A percentile compares a stretch with the other conserved stretches of the same genome.
Evolutionary conservation across 495 filamentous ascomycete genomes (phyloP).

Genomic region (Aspergillus nanangensis): DNA sequence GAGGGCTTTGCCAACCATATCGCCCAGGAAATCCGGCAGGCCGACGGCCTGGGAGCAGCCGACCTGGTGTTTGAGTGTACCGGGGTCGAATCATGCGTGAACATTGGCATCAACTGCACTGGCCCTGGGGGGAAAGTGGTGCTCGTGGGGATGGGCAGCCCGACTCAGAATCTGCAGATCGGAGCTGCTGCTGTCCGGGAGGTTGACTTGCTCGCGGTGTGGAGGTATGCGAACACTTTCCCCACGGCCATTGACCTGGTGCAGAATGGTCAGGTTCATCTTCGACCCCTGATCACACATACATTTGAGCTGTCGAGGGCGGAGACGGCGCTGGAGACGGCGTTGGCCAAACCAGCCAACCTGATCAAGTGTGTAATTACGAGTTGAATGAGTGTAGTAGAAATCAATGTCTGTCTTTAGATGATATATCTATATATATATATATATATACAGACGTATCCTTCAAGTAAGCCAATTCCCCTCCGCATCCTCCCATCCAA

Average conservation of each 20-base stretch:
- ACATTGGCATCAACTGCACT: conserved; percentile 68
- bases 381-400: neutral
- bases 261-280: neutral
- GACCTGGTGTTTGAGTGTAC: conserved; percentile 77
- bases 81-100: conserved; percentile 68
- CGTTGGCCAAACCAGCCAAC: neutral
- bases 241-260: neutral
- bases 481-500: conserved; percentile 16
- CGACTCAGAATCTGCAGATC: neutral
- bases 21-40: conserved; percentile 18
- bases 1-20: conserved; percentile 12
- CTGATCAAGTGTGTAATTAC: neutral
- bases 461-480: conserved; percentile 11
- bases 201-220: neutral
- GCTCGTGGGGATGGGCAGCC: conserved; percentile 14
- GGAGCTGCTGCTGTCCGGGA: neutral
- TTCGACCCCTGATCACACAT: neutral
- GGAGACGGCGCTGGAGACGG: neutral
- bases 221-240: neutral
- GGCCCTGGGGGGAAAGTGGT: conserved; percentile 67
- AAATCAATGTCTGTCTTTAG: too few species aligned
- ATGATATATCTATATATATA: too few species aligned
- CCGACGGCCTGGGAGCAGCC: conserved; percentile 49
- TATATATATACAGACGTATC: neutral
- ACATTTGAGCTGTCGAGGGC: neutral